Base-by-base conservation (phyloP, 192 early-diverging fungal genomes). In the Backusella luteola region DNA sequence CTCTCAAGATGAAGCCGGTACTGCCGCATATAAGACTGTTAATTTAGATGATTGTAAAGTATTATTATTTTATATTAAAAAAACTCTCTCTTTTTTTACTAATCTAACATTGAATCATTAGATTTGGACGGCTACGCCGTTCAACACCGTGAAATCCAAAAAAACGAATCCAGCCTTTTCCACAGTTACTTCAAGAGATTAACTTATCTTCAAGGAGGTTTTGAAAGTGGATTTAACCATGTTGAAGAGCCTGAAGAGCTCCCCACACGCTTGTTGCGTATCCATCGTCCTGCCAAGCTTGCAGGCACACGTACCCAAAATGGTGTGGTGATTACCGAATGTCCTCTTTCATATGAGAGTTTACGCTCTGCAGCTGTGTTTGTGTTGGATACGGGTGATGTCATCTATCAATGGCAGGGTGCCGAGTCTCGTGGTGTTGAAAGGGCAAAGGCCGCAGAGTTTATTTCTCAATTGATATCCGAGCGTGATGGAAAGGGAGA, bases 21-120 rank as follows among this genome's bases (percentile, higher is more conserved):
- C 93, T 9, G 94, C 93, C 12, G 94, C 94, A 1, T 95, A 94
- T 84, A 95, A 95, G 80, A 93, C 94, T 1, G 92, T 94, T 17
- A 90, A 90, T 76, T 76, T 91, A 12, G 91, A 93, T 83, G 90
- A 91, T 69, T 90, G 90, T 90, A 85, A 79, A 78, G 42, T 49
- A 49, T 49, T 49, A 46, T 46, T 19, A 42, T 46, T 15, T 46
- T 46, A 19, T 17, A 19, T 17, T 17, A 53, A 32, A n/a, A 26
- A 41, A 11, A 1, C 46, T 67, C 19, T 4, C 6, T 2, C 23
- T 26, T 44, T 15, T 3, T 66, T 15, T 21, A 74, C 3, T 5
- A 52, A 15, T 21, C 6, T 21, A 36, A 35, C 32, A 38, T 32
- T n/a, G n/a, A 66, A 9, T n/a, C 12, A 15, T 67, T n/a, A 32